Evolutionary conservation across 2,329 filamentous ascomycete genomes (phyloP), one percentile per base, ranked within the genome.

Genomic region (Phoma herbarum): DNA sequence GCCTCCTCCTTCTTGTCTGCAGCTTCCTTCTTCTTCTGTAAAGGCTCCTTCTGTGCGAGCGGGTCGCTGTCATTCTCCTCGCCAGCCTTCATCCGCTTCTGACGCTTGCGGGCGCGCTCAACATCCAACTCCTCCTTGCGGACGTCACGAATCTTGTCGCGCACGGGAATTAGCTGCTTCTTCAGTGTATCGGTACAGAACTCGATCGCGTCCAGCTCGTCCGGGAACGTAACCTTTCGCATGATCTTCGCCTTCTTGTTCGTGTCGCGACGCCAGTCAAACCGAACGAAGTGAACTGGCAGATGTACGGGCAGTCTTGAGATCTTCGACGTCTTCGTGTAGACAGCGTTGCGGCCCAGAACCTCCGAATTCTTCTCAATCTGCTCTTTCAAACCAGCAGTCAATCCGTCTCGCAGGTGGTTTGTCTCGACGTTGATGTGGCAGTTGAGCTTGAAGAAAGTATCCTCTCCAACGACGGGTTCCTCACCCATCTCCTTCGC

Each of bases 241-340:
- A 99, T 94, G 70, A 99, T 99, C 85, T 99, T 99, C 66, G 94
- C 93, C 84, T 99, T 99, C 83, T 98, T 98, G 78, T 96, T 90
- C 3, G 92, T 93, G 67, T 96, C 92, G 45, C 90, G 88, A 75
- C 96, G 94, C 95, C 95, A 99, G 82, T 94, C 97, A 81, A 99
- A 99, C 64, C 95, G 92, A 56, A 99, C 91, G 76, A 99, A 97
- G 78, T 99, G 95, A 4, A 99, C 92, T 0, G 95, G 95, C 43
- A 99, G 85, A 76, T 99, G 97, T 78, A 97, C 96, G 18, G 95
- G 95, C 47, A 97, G 83, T 20, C 94, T 89, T 11, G 93, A 87
- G 69, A 99, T 96, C 73, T 89, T 88, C n/a, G 92, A 95, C 3
- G 86, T 90, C 80, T 97, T 97, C 48, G 93, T 97, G 79, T 97